These are phyloP conservation scores for Penicillium sp. DNA, from an alignment of 2,329 filamentous ascomycete species.

Conservation along the genomic window DNA sequence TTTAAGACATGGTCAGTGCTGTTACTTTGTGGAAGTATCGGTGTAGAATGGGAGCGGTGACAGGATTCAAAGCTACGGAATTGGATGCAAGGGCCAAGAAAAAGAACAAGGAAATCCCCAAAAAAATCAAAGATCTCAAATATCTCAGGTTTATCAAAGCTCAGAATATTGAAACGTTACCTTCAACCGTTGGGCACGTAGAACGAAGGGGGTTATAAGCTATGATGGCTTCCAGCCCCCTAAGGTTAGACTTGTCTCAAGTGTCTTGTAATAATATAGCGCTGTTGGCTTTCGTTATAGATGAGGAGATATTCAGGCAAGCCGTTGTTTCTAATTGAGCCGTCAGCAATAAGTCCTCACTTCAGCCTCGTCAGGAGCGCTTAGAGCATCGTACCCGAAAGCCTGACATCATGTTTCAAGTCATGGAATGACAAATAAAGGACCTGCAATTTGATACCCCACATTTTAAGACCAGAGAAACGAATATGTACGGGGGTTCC, in stretches of 20 bases:
- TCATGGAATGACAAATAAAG: neutral
- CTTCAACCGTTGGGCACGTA: neutral
- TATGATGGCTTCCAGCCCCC: neutral
- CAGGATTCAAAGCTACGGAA: neutral
- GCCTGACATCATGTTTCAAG: neutral
- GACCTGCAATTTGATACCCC: neutral
- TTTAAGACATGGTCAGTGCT: conserved; percentile 1
- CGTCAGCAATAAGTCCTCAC: neutral
- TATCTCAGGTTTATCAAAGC: neutral
- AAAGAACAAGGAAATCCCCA: neutral
- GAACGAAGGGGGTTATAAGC: neutral
- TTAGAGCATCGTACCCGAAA: neutral
- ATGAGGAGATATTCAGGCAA: neutral
- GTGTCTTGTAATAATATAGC: neutral
- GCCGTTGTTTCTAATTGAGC: neutral
- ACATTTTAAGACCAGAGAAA: neutral
- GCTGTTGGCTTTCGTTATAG: neutral
- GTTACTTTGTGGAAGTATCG: neutral
- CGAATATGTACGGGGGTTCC: neutral
- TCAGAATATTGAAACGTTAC: neutral
- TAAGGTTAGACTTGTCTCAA: neutral
- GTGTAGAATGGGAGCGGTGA: neutral
- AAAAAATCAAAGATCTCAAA: neutral
- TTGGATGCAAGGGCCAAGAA: neutral
- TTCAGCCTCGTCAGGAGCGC: neutral